Evolutionary conservation across 2,329 filamentous ascomycete genomes (phyloP), one percentile per base, ranked within the genome.

Genomic region (Exophiala sp.): DNA sequence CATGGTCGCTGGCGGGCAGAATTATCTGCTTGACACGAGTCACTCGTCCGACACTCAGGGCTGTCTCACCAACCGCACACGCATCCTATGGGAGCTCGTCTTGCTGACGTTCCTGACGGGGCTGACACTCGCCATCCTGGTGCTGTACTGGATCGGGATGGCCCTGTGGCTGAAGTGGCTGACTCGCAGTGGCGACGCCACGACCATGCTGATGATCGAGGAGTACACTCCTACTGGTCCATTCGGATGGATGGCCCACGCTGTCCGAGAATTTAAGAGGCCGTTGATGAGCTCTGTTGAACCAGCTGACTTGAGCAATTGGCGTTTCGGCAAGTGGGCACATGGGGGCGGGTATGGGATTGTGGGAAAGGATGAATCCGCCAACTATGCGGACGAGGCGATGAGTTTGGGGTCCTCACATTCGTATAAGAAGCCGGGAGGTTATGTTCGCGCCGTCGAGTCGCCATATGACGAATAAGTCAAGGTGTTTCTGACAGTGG

Each of bases 1-100:
- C 42, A 52, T 52, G 50, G 44, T 52, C 29, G 50, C 42, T 12
- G 50, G 50, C 3, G 50, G 50, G 8, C 35, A 20, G 7, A 52
- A 52, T 20, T 47, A 52, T 21, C 42, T 52, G 5, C 48, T 51
- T 14, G 24, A 29, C 24, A 29, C 24, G 7, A 47, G 20, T 7
- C 42, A 39, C 5, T 32, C 33, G 5, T 10, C 20, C 34, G 33
- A 47, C 3, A 52, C 50, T 16, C 50, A 52, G 34, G 50, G 50
- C 10, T 52, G 50, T 36, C 10, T 52, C 9, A 43, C 32, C 9
- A 24, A 43, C 3, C 38, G 48, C 8, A 50, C 48, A 11, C 40
- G 35, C 24, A 18, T 44, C 18, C 16, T 44, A 24, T 50, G 48
- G 48, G 48, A 50, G 33, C 39, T 50, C 12, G 29, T 50, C 32